Base-by-base conservation (phyloP, 441 rosid species). In the Breynia disticha region DNA sequence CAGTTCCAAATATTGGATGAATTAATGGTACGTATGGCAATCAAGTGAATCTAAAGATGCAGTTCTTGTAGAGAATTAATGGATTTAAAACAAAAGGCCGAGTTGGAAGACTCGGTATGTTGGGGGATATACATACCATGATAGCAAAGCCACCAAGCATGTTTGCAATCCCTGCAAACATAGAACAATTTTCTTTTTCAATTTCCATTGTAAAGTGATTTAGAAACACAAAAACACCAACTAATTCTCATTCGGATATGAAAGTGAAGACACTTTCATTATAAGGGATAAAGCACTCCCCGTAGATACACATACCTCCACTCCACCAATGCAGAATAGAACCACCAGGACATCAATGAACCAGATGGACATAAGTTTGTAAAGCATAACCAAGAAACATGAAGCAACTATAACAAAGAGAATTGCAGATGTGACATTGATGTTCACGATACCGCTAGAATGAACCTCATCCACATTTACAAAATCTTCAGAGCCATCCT, bases 261-360 rank as follows among this genome's bases (percentile, higher is more conserved):
- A 49, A 44, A 55, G 14, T 17, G 18, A 20, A 43, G 21, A 18
- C 41, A 24, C 44, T 47, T 16, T 10, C 2, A 37, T 37, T 11
- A 35, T 4, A 43, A 18, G 19, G 11, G n/a, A 41, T 15, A 3
- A 41, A 41, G 3, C 44, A 41, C n/a, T 13, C 10, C 13, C 13
- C 13, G n/a, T 41, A 11, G n/a, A 39, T 24, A 50, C 12, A n/a
- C 68, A 56, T 71, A 90, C 98, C 98, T 90, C 98, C 62, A 73
- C 80, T 24, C 98, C 96, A 66, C 95, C 98, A 52, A 90, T 80
- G 90, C 98, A 85, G 88, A 90, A 90, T 50, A 90, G 85, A 66
- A 85, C 83, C 56, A 87, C 94, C 77, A 90, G 78, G 58, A 87
- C 77, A 63, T 90, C 98, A 64, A 85, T 62, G 66, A 90, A 87